phyloP scores from a whole-genome alignment of 331 rosid species.

The Spiraea crenata region DNA sequence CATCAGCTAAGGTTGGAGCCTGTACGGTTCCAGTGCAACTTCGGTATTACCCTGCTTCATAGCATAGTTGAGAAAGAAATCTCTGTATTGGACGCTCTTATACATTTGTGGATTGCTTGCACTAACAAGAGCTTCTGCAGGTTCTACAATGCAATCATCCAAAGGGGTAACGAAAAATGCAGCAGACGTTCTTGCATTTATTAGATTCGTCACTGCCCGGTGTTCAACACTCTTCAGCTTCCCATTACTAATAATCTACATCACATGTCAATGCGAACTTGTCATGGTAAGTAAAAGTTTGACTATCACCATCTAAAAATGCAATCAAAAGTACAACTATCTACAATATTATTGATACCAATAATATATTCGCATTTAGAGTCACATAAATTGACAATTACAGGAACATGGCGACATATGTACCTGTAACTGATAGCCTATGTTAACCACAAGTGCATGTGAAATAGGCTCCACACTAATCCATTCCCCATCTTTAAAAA shows the following conservation, averaged over 20 bases:
- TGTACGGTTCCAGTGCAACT: conserved; percentile 4
- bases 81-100: conserved; percentile 3
- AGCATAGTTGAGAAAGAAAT: not conserved
- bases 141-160: not conserved
- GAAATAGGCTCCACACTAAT: conserved; percentile 15
- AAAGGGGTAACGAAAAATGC: conserved; percentile 13
- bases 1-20: not conserved
- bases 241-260: conserved; percentile 16
- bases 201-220: conserved; percentile 4
- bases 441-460: conserved; percentile 12
- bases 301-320: no score
- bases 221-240: conserved; percentile 12
- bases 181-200: not conserved
- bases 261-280: not conserved
- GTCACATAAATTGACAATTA: no score
- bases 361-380: no score
- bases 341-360: no score
- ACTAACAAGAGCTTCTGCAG: conserved; percentile 7
- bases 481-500: conserved; percentile 15
- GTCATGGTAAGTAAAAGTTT: not conserved
- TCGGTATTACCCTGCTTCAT: not conserved
- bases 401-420: not conserved
- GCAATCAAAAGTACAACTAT: no score
- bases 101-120: conserved; percentile 14
- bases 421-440: conserved; percentile 2